These are phyloP conservation scores for Yamadazyma takamatsuzukensis DNA, from an alignment of 805 yeast species.

Conservation along the genomic window DNA sequence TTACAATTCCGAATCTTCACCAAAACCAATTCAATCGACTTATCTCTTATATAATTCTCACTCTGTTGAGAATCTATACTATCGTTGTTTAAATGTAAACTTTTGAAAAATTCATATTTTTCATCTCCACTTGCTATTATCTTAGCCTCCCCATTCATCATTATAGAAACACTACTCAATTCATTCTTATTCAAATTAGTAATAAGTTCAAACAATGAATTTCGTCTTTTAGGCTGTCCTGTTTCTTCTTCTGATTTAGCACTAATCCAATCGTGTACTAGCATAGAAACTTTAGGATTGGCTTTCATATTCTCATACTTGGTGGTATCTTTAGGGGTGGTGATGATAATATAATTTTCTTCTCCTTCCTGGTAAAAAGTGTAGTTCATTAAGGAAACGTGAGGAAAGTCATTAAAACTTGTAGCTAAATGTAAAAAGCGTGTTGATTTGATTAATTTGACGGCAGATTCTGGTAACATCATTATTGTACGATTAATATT, in stretches of 20 bases:
- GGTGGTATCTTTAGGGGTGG: conserved; percentile 68
- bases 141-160: conserved; percentile 68
- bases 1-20: conserved; percentile 65
- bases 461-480: conserved; percentile 34
- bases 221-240: conserved; percentile 18
- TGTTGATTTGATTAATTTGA: conserved; percentile 50
- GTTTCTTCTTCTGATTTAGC: conserved; percentile 34
- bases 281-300: conserved; percentile 76
- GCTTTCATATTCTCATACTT: conserved; percentile 65
- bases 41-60: conserved; percentile 42
- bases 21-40: conserved; percentile 61
- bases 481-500: too few relatives aligned
- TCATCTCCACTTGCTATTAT: conserved; percentile 38
- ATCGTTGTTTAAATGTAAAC: conserved; percentile 55
- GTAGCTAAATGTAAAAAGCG: conserved; percentile 85
- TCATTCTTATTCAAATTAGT: conserved; percentile 78
- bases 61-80: conserved; percentile 72
- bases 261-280: conserved; percentile 89
- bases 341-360: conserved; percentile 57
- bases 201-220: conserved; percentile 48
- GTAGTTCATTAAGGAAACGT: conserved; percentile 89
- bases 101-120: conserved; percentile 58
- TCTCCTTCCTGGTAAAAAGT: conserved; percentile 50
- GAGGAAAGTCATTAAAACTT: conserved; percentile 68
- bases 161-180: conserved; percentile 75